Evolutionary conservation across 495 filamentous ascomycete genomes (phyloP).

Genomic region (Hypoxylon rickii): DNA sequence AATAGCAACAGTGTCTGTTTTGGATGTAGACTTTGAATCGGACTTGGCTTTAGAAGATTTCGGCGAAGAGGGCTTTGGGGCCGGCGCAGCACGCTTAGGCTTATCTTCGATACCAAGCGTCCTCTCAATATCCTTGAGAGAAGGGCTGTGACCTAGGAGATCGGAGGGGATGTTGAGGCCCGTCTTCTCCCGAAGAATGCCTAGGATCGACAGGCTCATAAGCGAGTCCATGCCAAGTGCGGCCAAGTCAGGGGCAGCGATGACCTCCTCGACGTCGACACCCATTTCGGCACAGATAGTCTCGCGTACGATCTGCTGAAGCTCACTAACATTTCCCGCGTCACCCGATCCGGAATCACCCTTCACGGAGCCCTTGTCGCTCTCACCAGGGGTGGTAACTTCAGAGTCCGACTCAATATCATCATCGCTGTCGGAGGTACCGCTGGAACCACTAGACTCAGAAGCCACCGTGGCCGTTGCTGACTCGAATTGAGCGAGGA

Average conservation of each 20-base stretch:
- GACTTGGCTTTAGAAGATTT: conserved; percentile 55
- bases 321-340: conserved; percentile 43
- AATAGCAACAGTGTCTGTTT: conserved; percentile 43
- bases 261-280: conserved; percentile 65
- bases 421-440: conserved; percentile 46
- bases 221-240: conserved; percentile 66
- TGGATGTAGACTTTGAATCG: conserved; percentile 37
- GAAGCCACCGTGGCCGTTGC: conserved; percentile 33
- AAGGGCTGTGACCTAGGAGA: conserved; percentile 52
- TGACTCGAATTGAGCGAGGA: conserved; percentile 55
- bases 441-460: conserved; percentile 39
- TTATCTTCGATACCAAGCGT: conserved; percentile 48
- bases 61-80: conserved; percentile 28
- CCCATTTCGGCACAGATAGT: conserved; percentile 73
- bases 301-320: conserved; percentile 57
- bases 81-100: conserved; percentile 40
- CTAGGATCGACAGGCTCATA: conserved; percentile 60
- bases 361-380: conserved; percentile 49
- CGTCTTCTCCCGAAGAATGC: conserved; percentile 63
- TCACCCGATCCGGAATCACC: conserved; percentile 38
- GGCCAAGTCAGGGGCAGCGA: conserved; percentile 53
- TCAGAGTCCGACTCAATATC: conserved; percentile 52
- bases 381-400: conserved; percentile 54
- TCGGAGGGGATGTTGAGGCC: conserved; percentile 52
- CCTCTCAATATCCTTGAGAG: conserved; percentile 53